phyloP scores from a whole-genome alignment of 164 flowering plant species.

The Santalum album region DNA sequence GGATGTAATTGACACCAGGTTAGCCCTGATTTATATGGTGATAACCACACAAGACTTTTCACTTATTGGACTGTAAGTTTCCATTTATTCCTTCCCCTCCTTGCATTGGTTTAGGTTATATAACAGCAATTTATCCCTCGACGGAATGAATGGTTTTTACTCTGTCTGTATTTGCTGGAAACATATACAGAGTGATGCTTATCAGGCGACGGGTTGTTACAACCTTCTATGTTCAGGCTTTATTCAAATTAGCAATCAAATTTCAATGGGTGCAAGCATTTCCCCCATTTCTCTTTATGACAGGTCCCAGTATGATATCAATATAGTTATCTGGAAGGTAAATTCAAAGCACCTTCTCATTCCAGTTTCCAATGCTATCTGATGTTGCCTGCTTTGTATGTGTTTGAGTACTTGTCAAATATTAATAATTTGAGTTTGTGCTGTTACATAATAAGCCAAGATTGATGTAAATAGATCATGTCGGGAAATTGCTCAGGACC shows the following conservation, averaged over 20 bases:
- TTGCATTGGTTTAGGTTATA: not conserved
- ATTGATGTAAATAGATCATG: too few relatives aligned
- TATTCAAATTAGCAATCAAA: slow-evolving; percentile 74
- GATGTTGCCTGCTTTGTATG: not conserved
- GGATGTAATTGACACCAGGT: slow-evolving; percentile 42
- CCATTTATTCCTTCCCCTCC: not conserved
- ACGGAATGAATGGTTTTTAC: not conserved
- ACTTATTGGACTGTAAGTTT: slow-evolving; percentile 93
- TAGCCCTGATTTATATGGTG: slow-evolving; percentile 91
- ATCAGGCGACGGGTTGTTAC: slow-evolving; percentile 92
- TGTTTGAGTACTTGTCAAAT: too few relatives aligned
- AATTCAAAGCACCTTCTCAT: slow-evolving; percentile 3
- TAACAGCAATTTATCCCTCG: not conserved
- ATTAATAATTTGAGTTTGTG: too few relatives aligned
- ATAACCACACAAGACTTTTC: slow-evolving; percentile 84
- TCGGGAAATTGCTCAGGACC: too few relatives aligned
- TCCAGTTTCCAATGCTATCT: not conserved
- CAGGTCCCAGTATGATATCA: slow-evolving; percentile 71
- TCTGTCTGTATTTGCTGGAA: not conserved
- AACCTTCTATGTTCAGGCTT: slow-evolving; percentile 88
- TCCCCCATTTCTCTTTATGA: slow-evolving; percentile 67
- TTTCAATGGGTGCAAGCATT: slow-evolving; percentile 89
- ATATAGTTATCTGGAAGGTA: slow-evolving; percentile 89
- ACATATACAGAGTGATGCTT: slow-evolving; percentile 72
- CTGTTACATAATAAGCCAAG: too few relatives aligned